Base-by-base conservation (phyloP, 768 basidiomycete genomes). In the Antrodiella citrinella region DNA sequence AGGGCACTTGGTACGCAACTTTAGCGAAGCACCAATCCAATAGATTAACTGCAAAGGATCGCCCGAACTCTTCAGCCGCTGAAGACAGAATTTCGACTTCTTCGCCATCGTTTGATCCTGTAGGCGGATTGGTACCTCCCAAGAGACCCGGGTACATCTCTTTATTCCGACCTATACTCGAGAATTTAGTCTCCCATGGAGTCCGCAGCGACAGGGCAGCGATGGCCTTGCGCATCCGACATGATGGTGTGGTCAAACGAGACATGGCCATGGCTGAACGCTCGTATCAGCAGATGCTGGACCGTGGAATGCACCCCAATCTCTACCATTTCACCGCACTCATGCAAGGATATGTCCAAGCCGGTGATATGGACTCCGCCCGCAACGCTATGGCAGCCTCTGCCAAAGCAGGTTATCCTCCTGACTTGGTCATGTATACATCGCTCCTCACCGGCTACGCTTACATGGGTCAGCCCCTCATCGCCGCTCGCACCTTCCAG, bases 361-460 rank as follows among this genome's bases (percentile, higher is more conserved):
- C 65, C 1, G 86, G 86, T n/a, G 73, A 90, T 62, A 68, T 84
- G 54, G 59, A 64, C 12, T 70, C 70, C 18, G 86, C 88, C 21
- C 64, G 73, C 50, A 70, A 71, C 46, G 67, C 81, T 40, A 73
- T 93, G 70, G 67, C 65, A 52, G 65, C 77, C 15, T 77, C 81
- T 22, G 58, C 62, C 38, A 65, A 68, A 38, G 70, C 73, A 3
- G 79, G 81, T 21, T 62, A 84, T 51, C 64, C 69, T 20, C 77
- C 82, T 19, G 80, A 82, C 55, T 72, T 78, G 18, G 75, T 82
- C 42, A 79, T 87, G 75, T 86, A 81, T 70, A 91, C 89, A 21
- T 81, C 84, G 53, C 73, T 93, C 53, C 82, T 93, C 56, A 70
- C 73, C 26, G 89, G 85, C 2, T 76, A 83, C 62, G 84, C 78